Conservation (phyloP, 1,139 yeast species). For the Sugiyamaella xylanicola region DNA sequence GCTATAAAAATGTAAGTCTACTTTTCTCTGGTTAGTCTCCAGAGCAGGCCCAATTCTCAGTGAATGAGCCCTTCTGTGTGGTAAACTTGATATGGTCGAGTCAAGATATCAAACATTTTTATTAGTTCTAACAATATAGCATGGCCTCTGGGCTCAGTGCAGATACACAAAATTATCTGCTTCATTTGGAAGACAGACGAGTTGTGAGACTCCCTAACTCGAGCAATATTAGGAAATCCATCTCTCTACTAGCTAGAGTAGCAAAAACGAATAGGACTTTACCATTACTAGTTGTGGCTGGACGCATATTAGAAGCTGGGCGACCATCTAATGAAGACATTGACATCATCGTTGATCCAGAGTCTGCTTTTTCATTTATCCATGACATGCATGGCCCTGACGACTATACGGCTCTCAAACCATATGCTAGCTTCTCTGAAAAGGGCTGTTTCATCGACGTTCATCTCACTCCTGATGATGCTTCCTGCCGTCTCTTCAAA, state of each 20-base stretch:
- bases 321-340: slow-evolving; percentile 1
- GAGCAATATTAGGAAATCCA: slow-evolving; percentile 1
- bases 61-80: too few species aligned
- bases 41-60: too few species aligned
- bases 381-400: slow-evolving; percentile 7
- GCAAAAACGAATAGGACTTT: neutral
- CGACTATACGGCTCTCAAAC: neutral
- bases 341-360: slow-evolving; percentile 9
- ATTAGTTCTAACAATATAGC: neutral
- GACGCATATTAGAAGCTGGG: neutral
- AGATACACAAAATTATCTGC: slow-evolving; percentile 10
- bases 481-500: neutral
- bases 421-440: slow-evolving; percentile 2
- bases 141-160: slow-evolving; percentile 12
- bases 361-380: neutral
- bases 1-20: too few species aligned
- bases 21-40: too few species aligned
- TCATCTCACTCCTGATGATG: neutral
- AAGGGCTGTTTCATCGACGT: slow-evolving; percentile 11
- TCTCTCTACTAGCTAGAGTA: neutral
- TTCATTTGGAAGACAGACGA: slow-evolving; percentile 10
- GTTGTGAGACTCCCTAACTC: slow-evolving; percentile 4
- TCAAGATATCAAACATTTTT: neutral
- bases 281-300: slow-evolving; percentile 5
- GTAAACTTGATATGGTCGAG: too few species aligned